Base-by-base conservation (phyloP, 140 eudicot species). In the Stevia rebaudiana region DNA sequence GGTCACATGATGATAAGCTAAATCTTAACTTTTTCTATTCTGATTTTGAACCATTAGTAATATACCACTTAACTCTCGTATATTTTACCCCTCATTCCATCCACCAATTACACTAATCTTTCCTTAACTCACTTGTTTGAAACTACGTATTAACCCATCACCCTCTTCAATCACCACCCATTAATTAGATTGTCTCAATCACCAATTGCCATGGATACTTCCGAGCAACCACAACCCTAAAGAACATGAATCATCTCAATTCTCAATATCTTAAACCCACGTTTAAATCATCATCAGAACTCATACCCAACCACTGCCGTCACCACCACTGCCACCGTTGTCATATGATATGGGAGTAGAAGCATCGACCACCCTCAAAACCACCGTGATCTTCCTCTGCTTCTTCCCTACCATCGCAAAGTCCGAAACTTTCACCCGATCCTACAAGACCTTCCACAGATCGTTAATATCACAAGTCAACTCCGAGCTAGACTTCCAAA, bases 281-380 rank as follows among this genome's bases (percentile, higher is more conserved):
- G n/a, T n/a, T n/a, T n/a, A n/a, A 16, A n/a, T n/a, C 19, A 33
- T 33, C 37, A 33, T 42, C 49, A 42, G 18, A 1, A 3, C 50
- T 44, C 62, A 10, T 17, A 2, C 19, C 28, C 40, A 0, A 11
- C 50, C 3, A 4, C 35, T 41, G 28, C 53, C 67, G 33, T 52
- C 57, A 1, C 21, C 21, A 4, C 41, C 12, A 3, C 46, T 3
- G 4, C 3, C 21, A 15, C 15, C 28, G n/a, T 9, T 47, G 46
- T 48, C 11, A 9, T 51, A 67, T 60, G 61, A 61, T 25, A 83
- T 83, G 86, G 83, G 69, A 53, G 57, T 42, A n/a, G 39, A 51
- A n/a, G 0, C 47, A 17, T 22, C 74, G 11, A 23, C 62, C 10
- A 57, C 11, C 43, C 18, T 70, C 40, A 31, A 1, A 47, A 5